phyloP scores from a whole-genome alignment of 768 basidiomycete species.

The Boletus sp. region DNA sequence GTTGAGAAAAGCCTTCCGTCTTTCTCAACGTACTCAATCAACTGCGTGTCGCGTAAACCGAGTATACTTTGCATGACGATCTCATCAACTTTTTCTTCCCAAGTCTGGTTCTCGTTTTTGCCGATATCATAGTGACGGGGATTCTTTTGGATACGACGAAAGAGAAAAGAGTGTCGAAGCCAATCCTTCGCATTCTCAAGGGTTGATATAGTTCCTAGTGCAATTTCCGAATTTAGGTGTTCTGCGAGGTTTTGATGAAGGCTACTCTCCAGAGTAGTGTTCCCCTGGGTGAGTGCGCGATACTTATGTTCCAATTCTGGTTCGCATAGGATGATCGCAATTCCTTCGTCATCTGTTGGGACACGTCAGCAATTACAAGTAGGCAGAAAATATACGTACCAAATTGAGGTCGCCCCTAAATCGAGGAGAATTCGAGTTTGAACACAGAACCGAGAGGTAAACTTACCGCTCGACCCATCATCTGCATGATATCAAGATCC shows the following conservation, averaged over 20 bases:
- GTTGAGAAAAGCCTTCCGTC: conserved; percentile 56
- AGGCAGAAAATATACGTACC: conserved; percentile 41
- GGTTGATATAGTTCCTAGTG: conserved; percentile 76
- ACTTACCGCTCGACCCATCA: conserved; percentile 90
- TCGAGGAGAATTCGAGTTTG: neutral
- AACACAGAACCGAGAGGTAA: neutral
- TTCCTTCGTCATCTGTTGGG: conserved; percentile 70
- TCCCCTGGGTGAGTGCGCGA: conserved; percentile 62
- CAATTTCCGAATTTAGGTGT: conserved; percentile 93
- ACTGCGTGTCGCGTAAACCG: conserved; percentile 56
- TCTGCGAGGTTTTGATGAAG: conserved; percentile 83
- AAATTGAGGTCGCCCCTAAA: conserved; percentile 86
- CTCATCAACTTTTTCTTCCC: conserved; percentile 70
- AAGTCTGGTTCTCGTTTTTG: conserved; percentile 54
- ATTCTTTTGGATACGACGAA: conserved; percentile 81
- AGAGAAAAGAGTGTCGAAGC: conserved; percentile 85
- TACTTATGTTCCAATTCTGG: conserved; percentile 70
- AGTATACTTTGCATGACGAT: conserved; percentile 67
- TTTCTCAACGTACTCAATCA: conserved; percentile 48
- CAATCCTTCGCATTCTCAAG: conserved; percentile 73
- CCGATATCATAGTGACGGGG: conserved; percentile 70
- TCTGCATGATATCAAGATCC: conserved; percentile 92
- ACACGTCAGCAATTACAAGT: neutral
- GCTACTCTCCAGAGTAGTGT: conserved; percentile 79
- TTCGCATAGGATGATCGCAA: conserved; percentile 84